Base-by-base conservation (phyloP, 768 basidiomycete species). In the Podaxis sp. region DNA sequence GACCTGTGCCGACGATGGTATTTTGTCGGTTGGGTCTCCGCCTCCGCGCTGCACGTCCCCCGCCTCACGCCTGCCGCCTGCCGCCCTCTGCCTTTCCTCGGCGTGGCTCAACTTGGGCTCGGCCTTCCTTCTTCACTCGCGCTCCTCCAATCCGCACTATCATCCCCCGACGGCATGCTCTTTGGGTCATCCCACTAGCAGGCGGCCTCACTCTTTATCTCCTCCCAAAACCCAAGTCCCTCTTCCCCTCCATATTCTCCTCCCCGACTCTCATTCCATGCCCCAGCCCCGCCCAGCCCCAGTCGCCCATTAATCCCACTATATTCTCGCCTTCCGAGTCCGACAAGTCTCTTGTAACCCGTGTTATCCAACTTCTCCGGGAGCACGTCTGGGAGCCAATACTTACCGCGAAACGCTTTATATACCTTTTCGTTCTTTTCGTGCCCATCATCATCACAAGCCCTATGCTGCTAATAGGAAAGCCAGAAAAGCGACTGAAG, bases 371-470 rank as follows among this genome's bases (percentile, higher is more conserved):
- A 11, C 67, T 90, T 52, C 66, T 95, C 16, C 79, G 78, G 46
- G 75, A 80, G 56, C 79, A 77, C 55, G 73, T 98, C 66, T 83
- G 90, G 82, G 95, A 98, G 69, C 96, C 94, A 13, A 70, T 98
- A 54, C 79, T 90, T 50, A 98, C 93, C 0, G 83, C 88, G 25
- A 77, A 81, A 56, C 84, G 97, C 44, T 98, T 98, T 75, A 72
- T 94, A 25, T 84, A 90, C 66, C 84, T 99, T 21, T 87, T 89
- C 64, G 72, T 82, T 62, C 78, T 98, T 57, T 98, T 99, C 73
- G 73, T 89, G 3, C 97, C 97, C 1, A 93, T 98, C 61, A 82
- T 99, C 55, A 48, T 95, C 50, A 79, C 86, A 2, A 82, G 86
- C 53, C 95, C 96, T 0, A 91, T 98, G 86, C 77, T 98, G 18